These are phyloP conservation scores for Marchantia paleacea DNA, from an alignment of 225 moss, liverwort and hornwort species.

Conservation along the genomic window DNA sequence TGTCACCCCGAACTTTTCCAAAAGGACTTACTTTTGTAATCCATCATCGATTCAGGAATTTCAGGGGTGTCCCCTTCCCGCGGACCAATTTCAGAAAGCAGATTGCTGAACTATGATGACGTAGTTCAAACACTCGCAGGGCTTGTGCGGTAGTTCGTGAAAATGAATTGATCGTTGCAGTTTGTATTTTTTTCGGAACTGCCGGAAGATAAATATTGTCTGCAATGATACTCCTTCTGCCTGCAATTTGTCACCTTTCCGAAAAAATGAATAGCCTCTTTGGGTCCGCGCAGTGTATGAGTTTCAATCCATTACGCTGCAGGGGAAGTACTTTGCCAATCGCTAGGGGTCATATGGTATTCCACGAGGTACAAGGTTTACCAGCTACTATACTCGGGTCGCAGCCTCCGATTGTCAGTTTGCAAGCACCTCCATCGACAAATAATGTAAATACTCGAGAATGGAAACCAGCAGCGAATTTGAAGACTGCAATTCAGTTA, in stretches of 20 bases:
- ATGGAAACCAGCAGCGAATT: not conserved
- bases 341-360: not conserved
- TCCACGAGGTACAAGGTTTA: not conserved
- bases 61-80: no score
- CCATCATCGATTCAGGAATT: no score
- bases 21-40: no score
- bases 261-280: not conserved
- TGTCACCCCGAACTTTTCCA: no score
- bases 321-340: not conserved
- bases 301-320: not conserved
- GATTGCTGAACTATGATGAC: no score
- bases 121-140: no score
- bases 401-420: not conserved
- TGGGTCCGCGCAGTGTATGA: not conserved
- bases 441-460: not conserved
- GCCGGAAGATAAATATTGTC: not conserved
- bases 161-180: no score
- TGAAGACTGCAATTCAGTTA: conserved; percentile 3
- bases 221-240: not conserved
- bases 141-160: no score
- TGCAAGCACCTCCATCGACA: not conserved
- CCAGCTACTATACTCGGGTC: not conserved
- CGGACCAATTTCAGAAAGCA: no score
- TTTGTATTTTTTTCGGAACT: no score
- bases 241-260: not conserved